phyloP scores from a whole-genome alignment of 257 asterid genomes.

The Fraxinus anomala region DNA sequence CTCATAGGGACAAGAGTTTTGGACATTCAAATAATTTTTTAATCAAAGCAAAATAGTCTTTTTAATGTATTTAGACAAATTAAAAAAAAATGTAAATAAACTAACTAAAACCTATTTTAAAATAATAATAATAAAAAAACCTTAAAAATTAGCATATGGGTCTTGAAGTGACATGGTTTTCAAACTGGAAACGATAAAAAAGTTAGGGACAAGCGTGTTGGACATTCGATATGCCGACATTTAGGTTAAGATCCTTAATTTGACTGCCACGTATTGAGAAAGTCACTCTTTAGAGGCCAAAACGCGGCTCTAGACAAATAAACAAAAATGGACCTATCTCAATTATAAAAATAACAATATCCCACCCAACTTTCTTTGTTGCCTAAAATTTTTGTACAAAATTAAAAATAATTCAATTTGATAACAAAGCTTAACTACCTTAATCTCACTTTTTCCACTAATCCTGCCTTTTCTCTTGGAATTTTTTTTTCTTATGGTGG shows the following conservation, averaged over 20 bases:
- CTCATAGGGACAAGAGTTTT: background rate
- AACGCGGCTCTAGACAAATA: slow-evolving; percentile 51
- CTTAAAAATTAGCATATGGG: no score
- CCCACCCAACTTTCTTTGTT: background rate
- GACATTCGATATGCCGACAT: slow-evolving; percentile 33
- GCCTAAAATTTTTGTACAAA: slow-evolving; percentile 25
- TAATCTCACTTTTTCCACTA: slow-evolving; percentile 28
- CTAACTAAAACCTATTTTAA: background rate
- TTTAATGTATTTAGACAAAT: no score
- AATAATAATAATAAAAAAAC: no score
- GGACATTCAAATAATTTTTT: background rate
- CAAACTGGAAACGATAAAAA: slow-evolving; percentile 31
- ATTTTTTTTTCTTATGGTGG: background rate
- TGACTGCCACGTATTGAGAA: slow-evolving; percentile 55
- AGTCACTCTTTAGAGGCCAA: slow-evolving; percentile 38
- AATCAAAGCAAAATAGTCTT: background rate
- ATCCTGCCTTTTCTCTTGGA: slow-evolving; percentile 10
- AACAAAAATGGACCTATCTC: no score
- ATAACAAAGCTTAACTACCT: slow-evolving; percentile 33
- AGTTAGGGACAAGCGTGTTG: slow-evolving; percentile 55
- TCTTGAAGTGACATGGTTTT: slow-evolving; percentile 1
- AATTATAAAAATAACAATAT: no score
- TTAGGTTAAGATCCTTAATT: slow-evolving; percentile 25
- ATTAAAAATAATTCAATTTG: background rate
- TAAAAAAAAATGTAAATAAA: no score